Base-by-base conservation (phyloP, 768 basidiomycete genomes). In the Leccinum pellstonianum region DNA sequence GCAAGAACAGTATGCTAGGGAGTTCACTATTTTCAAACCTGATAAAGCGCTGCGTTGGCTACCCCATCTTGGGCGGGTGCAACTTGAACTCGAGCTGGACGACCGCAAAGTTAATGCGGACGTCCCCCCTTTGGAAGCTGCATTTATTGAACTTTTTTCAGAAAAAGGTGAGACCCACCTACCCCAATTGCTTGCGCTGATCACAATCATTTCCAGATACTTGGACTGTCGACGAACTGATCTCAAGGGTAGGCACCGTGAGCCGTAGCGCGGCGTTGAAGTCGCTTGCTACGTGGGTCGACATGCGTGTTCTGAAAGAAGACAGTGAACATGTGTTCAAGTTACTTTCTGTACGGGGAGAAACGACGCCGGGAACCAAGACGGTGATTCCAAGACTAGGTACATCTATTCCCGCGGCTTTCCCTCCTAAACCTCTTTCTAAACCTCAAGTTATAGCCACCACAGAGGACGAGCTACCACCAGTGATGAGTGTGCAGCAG, bases 11-110 rank as follows among this genome's bases (percentile, higher is more conserved):
- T 98, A 98, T 66, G 84, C 88, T 3, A 80, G 82, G 50, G 85
- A 89, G 64, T 98, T 90, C 69, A 77, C 79, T n/a, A 77, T 80
- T 12, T 91, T 93, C 77, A 97, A 97, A 68, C 93, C 94, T 0
- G 94, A 97, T 75, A 98, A 98, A 78, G 84, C 81, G 60, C 82
- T 99, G 35, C 84, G 86, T 51, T 98, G 93, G 90, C 72, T 98
- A 6, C 88, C 93, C 10, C 90, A 95, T 68, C 83, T 97, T 12
- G 96, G 97, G 0, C 91, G 87, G 2, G 84, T 96, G 41, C 80
- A 84, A 37, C 72, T 99, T 54, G 86, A 92, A 56, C 76, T 98
- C 7, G 85, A 93, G 67, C 79, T 98, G 3, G 81, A 87, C 66
- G 96, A 98, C 70, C 87, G 93, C 12, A 84, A 77, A 4, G 60